Conservation (phyloP, 1,284 basidiomycete genomes). For the Cutaneotrichosporon curvatum region DNA sequence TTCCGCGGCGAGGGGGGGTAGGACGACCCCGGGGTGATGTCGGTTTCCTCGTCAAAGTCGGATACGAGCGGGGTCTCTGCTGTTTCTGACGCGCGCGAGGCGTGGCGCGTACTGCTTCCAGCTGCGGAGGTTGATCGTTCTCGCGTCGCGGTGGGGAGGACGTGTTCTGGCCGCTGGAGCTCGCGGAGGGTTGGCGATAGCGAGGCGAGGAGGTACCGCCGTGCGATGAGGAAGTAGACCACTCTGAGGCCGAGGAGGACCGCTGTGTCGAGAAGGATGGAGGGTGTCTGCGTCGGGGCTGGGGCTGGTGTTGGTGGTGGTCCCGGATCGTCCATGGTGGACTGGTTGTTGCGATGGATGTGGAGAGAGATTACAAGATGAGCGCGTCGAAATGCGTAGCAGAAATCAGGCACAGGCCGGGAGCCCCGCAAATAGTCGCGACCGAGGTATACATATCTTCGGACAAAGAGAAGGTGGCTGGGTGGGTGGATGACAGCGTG, state of each 20-base stretch:
- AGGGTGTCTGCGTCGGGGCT: neutral
- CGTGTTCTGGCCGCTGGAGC: conserved; percentile 28
- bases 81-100: neutral
- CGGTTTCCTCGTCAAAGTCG: conserved; percentile 13
- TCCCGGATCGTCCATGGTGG: neutral
- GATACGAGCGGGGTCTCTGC: neutral
- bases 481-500: too few relatives aligned
- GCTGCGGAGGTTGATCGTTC: neutral
- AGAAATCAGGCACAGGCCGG: too few relatives aligned
- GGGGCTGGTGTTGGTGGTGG: neutral
- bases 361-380: too few relatives aligned
- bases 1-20: neutral
- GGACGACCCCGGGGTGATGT: conserved; percentile 3
- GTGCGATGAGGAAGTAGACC: conserved; percentile 38
- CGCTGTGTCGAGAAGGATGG: conserved; percentile 39
- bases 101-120: neutral
- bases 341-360: too few relatives aligned
- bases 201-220: conserved; percentile 37
- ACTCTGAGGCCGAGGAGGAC: conserved; percentile 33
- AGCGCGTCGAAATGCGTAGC: too few relatives aligned
- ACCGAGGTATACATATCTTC: too few relatives aligned
- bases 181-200: conserved; percentile 40
- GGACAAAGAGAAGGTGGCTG: too few relatives aligned
- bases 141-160: conserved; percentile 10
- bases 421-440: too few relatives aligned